Conservation (phyloP, 108 stramenopile genomes). For the Nitzschia inconspicua region DNA sequence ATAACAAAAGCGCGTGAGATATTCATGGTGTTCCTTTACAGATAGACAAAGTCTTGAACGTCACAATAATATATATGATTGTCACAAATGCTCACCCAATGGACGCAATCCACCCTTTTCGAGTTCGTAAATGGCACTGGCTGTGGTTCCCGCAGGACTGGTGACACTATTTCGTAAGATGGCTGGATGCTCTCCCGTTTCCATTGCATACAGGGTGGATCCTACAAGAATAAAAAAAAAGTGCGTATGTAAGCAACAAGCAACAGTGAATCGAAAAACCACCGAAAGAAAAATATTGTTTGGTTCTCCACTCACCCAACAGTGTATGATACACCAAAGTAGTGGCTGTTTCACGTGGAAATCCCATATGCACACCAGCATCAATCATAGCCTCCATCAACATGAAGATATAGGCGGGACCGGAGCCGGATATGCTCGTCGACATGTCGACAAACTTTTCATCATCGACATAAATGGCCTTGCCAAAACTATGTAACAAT, state of each 20-base stretch:
- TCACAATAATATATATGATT: too few species aligned
- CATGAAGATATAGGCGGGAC: conserved; percentile 92
- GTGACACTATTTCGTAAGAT: conserved; percentile 88
- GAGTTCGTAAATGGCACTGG: conserved; percentile 87
- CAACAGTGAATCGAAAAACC: neutral
- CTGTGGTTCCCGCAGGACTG: conserved; percentile 93
- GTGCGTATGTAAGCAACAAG: neutral
- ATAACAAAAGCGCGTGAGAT: neutral
- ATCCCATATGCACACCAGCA: conserved; percentile 94
- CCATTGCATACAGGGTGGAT: conserved; percentile 83
- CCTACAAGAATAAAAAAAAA: conserved; percentile 46
- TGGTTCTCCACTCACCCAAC: conserved; percentile 16
- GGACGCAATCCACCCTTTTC: conserved; percentile 87
- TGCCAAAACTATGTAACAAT: conserved; percentile 71
- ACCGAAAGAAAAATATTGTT: neutral
- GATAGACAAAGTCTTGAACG: neutral
- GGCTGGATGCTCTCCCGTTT: conserved; percentile 79
- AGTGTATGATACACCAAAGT: conserved; percentile 74
- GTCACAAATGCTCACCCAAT: too few species aligned
- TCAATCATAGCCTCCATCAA: conserved; percentile 92
- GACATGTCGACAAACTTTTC: conserved; percentile 92
- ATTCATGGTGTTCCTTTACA: neutral
- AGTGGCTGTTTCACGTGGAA: conserved; percentile 72
- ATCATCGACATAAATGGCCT: conserved; percentile 83
- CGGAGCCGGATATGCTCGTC: conserved; percentile 82